Percentiles rank a stretch among this genome's conserved stretches.
These are phyloP conservation scores for Helotiales sp. DNA, from an alignment of 2,329 filamentous ascomycete species.

Conservation along the genomic window DNA sequence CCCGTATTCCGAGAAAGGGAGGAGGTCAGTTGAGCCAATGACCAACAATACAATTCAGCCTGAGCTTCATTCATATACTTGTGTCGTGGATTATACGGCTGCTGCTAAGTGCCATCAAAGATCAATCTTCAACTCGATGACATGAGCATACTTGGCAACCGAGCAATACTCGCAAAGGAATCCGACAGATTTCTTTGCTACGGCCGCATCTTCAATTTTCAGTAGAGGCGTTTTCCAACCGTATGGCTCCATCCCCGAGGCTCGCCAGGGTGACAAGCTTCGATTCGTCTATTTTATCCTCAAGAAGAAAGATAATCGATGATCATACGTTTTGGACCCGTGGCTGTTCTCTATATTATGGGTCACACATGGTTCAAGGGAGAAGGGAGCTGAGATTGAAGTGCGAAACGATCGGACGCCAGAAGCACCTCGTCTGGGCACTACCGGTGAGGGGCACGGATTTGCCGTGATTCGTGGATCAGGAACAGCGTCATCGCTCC, in stretches of 20 bases:
- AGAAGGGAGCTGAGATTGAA: background rate
- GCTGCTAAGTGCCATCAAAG: too few relatives aligned
- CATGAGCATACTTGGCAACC: too few relatives aligned
- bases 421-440: conserved; percentile 8
- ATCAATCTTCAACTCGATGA: too few relatives aligned
- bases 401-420: conserved; percentile 9
- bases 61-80: background rate
- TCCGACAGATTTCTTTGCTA: too few relatives aligned
- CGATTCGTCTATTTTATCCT: conserved; percentile 22
- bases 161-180: background rate
- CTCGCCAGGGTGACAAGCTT: conserved; percentile 3
- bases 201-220: too few relatives aligned
- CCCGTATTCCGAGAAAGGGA: background rate
- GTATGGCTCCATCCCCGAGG: background rate
- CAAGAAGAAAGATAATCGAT: conserved; percentile 19
- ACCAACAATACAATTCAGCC: background rate
- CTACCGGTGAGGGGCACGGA: conserved; percentile 23
- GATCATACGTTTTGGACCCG: conserved; percentile 14
- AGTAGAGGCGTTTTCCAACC: background rate
- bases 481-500: conserved; percentile 2
- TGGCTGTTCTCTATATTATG: background rate
- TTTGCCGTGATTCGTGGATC: conserved; percentile 23
- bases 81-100: background rate
- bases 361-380: background rate
- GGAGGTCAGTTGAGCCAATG: background rate